Conservation (phyloP, 1,284 basidiomycete species). For the Malassezia slooffiae region DNA sequence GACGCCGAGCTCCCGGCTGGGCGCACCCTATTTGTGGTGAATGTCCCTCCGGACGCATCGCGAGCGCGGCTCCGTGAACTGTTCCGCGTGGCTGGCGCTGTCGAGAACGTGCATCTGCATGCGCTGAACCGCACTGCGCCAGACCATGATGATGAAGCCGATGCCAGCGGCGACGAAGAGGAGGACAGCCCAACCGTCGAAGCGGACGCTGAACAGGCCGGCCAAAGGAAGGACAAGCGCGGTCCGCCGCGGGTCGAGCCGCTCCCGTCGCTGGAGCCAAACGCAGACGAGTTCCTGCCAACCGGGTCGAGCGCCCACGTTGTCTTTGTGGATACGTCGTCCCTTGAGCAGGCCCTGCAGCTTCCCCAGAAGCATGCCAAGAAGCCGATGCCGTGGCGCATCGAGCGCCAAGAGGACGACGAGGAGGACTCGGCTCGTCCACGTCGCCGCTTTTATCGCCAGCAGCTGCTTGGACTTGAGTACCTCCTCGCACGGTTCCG, state of each 20-base stretch:
- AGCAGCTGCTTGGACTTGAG: conserved; percentile 21
- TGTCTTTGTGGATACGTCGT: conserved; percentile 31
- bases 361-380: conserved; percentile 5
- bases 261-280: conserved; percentile 20
- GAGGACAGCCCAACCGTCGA: conserved; percentile 1
- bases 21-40: conserved; percentile 39
- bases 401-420: conserved; percentile 2
- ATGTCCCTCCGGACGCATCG: conserved; percentile 35
- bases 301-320: conserved; percentile 31
- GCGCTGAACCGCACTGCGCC: conserved; percentile 4
- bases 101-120: conserved; percentile 23
- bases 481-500: conserved; percentile 22
- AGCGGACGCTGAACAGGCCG: neutral
- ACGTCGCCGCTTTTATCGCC: neutral
- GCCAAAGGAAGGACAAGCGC: conserved; percentile 10
- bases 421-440: conserved; percentile 2
- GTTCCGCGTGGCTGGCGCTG: conserved; percentile 28
- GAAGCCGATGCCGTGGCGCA: conserved; percentile 8
- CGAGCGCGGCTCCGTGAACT: conserved; percentile 24
- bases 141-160: conserved; percentile 12
- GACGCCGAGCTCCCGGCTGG: conserved; percentile 16
- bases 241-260: conserved; percentile 19
- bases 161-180: conserved; percentile 7
- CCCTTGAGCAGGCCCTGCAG: conserved; percentile 23
- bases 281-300: conserved; percentile 16